These are phyloP conservation scores for Nakataea oryzae DNA, from an alignment of 2,329 filamentous ascomycete genomes.

Conservation along the genomic window DNA sequence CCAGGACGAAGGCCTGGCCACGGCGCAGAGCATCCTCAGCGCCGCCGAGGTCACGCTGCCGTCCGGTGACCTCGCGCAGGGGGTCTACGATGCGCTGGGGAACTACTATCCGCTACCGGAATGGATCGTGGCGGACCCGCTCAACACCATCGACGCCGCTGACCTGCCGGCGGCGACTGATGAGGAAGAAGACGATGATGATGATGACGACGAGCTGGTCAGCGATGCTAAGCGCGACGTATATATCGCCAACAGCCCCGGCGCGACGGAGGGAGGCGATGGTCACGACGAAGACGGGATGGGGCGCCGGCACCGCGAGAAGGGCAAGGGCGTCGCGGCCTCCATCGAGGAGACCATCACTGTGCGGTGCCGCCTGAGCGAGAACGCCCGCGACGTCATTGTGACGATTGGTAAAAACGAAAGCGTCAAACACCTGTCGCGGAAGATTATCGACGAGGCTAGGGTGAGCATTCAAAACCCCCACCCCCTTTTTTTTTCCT, in stretches of 20 bases:
- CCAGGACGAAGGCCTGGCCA: constrained; percentile 37
- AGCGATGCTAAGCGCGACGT: neutral
- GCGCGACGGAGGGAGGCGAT: constrained; percentile 1
- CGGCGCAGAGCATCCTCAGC: constrained; percentile 71
- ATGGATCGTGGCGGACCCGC: constrained; percentile 58
- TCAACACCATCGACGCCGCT: constrained; percentile 32
- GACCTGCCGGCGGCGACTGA: constrained; percentile 17
- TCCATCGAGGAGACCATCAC: constrained; percentile 37
- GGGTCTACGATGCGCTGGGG: constrained; percentile 61
- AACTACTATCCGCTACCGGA: constrained; percentile 60
- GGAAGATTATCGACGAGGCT: constrained; percentile 52
- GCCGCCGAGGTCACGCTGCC: constrained; percentile 69
- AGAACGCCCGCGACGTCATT: constrained; percentile 52
- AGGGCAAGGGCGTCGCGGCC: constrained; percentile 36
- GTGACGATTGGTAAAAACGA: constrained; percentile 49
- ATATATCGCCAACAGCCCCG: neutral
- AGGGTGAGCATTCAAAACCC: constrained; percentile 44
- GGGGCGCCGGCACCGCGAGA: constrained; percentile 31
- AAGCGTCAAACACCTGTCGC: constrained; percentile 51
- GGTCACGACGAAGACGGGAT: constrained; percentile 5
- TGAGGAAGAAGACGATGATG: constrained; percentile 12
- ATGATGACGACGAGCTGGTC: constrained; percentile 3
- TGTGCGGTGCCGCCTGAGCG: constrained; percentile 55
- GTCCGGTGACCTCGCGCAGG: constrained; percentile 60
- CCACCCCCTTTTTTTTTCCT: neutral